Evolutionary conservation across 2,329 filamentous ascomycete genomes (phyloP), one percentile per base, ranked within the genome.

Genomic region (Pleochaeta shiraiana): DNA sequence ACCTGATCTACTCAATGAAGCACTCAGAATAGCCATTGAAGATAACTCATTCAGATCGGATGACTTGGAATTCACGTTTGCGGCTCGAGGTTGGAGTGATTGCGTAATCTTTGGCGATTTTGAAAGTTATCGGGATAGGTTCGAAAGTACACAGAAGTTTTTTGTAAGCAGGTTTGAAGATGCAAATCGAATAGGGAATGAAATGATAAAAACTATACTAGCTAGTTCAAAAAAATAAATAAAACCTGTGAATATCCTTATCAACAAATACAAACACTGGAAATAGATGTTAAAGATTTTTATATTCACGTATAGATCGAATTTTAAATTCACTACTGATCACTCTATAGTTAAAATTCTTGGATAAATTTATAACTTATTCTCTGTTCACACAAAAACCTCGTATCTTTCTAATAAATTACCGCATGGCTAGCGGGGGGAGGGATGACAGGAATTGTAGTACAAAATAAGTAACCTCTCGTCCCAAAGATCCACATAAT

Each of bases 61-160:
- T 72, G 93, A 98, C 73, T 78, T 98, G 65, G 93, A 98, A 75
- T 98, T 98, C 73, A 95, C 92, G 0, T 97, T 98, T 76, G 95
- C 93, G 0, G 95, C 95, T 30, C 79, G 91, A 65, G 93, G 90
- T 5, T 98, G 93, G 93, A 93, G 90, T 47, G 90, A 96, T 74
- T 91, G 91, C 67, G 93, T 98, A 45, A 85, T 83, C 30, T 83
- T 95, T 67, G 89, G 92, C 1, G 88, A 96, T 74, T 97, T 97
- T 72, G 88, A 95, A 69, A 88, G 88, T 43, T 98, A 95, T 80
- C 81, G 86, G 69, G 88, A 95, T 77, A 83, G 95, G 65, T 98
- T 98, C 72, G 83, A 93, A 72, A 85, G 83, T 69, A 95, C 95
- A 63, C 91, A 96, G 75, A 78, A 79, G 68, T 98, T 95, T 77